Conservation (phyloP, 164 flowering plant species). For the Litsea cubeba region DNA sequence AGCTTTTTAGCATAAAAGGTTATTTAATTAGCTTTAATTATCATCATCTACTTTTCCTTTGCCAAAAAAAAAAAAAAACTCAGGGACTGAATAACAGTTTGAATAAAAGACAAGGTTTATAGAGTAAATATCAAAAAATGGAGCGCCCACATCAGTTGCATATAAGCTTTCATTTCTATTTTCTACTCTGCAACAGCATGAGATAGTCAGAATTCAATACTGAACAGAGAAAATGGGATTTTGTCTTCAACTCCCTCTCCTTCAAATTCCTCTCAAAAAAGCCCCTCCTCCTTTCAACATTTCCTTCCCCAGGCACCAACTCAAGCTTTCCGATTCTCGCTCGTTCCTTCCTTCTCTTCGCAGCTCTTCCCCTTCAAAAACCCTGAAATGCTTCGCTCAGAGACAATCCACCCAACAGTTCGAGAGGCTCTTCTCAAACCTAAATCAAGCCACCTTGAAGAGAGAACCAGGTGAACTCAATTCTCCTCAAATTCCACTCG, state of each 20-base stretch:
- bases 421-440: constrained; percentile 81
- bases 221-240: neutral
- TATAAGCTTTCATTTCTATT: no score
- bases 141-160: no score
- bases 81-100: no score
- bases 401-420: constrained; percentile 17
- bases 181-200: no score
- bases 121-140: no score
- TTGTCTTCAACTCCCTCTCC: neutral
- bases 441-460: constrained; percentile 71
- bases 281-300: neutral
- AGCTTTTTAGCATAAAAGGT: no score
- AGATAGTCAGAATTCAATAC: no score
- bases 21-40: no score
- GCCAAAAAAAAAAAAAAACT: no score
- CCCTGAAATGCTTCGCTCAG: constrained; percentile 13
- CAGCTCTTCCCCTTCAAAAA: constrained; percentile 7
- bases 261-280: neutral
- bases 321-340: neutral
- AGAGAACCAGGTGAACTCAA: constrained; percentile 59
- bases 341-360: constrained; percentile 1
- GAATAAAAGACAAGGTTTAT: no score
- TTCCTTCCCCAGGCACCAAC: neutral
- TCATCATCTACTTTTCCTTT: no score
- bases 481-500: neutral